phyloP scores from a whole-genome alignment of 768 basidiomycete species.

The Gloeophyllum trabeum region DNA sequence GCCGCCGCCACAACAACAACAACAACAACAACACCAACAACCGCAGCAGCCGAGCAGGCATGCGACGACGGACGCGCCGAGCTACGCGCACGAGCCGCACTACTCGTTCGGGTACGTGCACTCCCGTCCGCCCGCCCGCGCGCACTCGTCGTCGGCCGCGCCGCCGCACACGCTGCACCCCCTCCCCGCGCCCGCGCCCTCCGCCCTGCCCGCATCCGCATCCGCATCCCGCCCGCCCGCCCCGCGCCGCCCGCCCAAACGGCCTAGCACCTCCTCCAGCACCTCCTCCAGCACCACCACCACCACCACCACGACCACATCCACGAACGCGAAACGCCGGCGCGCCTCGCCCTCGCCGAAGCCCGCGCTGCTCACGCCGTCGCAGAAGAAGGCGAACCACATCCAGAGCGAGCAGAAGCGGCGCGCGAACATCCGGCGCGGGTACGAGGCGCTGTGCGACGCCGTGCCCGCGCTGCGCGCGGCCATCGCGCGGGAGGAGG shows the following conservation, averaged over 20 bases:
- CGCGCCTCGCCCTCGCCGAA: constrained; percentile 12
- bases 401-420: constrained; percentile 93
- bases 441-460: constrained; percentile 82
- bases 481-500: constrained; percentile 71
- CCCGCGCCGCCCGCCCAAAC: no score
- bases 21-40: constrained; percentile 21
- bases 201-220: not conserved
- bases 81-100: constrained; percentile 1
- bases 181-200: not conserved
- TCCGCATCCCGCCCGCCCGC: constrained; percentile 2
- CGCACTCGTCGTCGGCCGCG: not conserved
- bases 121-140: not conserved
- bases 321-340: no score
- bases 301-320: not conserved
- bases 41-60: not conserved
- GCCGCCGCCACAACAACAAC: no score
- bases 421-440: constrained; percentile 79
- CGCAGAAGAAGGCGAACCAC: constrained; percentile 89
- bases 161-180: not conserved
- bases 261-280: not conserved
- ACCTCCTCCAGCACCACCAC: constrained; percentile 4
- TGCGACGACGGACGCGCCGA: not conserved
- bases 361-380: constrained; percentile 52
- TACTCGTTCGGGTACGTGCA: constrained; percentile 5
- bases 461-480: constrained; percentile 74